Percentiles rank a stretch among this genome's conserved stretches.
Evolutionary conservation across 371 early-diverging fungal genomes (phyloP).

Genomic region (Amoeboaphelidium protococcarum): DNA sequence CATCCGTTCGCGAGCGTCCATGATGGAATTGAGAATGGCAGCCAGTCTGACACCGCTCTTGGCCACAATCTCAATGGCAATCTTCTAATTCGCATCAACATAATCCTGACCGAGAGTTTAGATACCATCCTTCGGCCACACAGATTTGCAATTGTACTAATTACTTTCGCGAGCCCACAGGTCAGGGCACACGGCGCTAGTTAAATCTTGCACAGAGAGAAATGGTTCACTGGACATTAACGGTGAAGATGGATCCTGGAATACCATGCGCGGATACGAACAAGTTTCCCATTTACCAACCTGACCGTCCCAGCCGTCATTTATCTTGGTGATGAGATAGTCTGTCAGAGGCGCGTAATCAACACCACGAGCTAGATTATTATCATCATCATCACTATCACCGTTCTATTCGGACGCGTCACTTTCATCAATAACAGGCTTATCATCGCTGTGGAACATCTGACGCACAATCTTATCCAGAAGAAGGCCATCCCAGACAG

Average conservation of each 20-base stretch:
- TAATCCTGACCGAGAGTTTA: slow-evolving; percentile 6
- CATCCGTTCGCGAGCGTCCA: too few species aligned
- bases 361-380: slow-evolving; percentile 1
- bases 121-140: slow-evolving; percentile 6
- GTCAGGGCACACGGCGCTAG: slow-evolving; percentile 9
- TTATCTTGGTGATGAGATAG: slow-evolving; percentile 5
- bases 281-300: slow-evolving; percentile 6
- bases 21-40: neutral
- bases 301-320: slow-evolving; percentile 6
- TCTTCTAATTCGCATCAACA: slow-evolving; percentile 2
- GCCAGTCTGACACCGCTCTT: neutral
- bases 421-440: too few species aligned
- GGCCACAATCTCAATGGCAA: slow-evolving; percentile 8
- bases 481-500: slow-evolving; percentile 16
- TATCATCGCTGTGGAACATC: too few species aligned
- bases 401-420: too few species aligned
- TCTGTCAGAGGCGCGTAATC: slow-evolving; percentile 7
- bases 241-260: neutral
- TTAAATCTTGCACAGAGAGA: neutral
- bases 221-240: neutral
- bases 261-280: neutral
- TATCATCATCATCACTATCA: too few species aligned
- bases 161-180: slow-evolving; percentile 13
- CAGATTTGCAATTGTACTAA: slow-evolving; percentile 11
- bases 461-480: too few species aligned